Percentiles rank a stretch among this genome's conserved stretches.
Conservation (phyloP, 2,329 filamentous ascomycete genomes). For the Neoscytalidium dimidiatum region DNA sequence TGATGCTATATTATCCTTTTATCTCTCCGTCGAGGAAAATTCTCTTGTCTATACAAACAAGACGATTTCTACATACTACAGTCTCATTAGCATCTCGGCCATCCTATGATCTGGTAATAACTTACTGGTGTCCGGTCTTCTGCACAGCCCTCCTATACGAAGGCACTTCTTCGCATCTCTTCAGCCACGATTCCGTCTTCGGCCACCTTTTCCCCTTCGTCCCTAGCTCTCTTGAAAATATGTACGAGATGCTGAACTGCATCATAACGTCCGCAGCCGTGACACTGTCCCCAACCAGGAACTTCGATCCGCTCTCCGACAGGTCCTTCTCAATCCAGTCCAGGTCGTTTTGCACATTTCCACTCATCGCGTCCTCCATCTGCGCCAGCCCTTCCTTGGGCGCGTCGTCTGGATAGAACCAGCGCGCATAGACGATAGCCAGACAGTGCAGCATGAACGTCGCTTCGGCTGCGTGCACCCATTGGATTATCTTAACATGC, state of each 20-base stretch:
- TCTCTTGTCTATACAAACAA: too few relatives aligned
- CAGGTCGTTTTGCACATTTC: slow-evolving; percentile 49
- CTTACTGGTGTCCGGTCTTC: slow-evolving; percentile 39
- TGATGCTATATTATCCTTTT: too few relatives aligned
- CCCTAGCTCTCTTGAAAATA: slow-evolving; percentile 41
- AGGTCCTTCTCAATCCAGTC: slow-evolving; percentile 48
- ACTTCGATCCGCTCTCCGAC: slow-evolving; percentile 38
- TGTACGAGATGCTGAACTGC: slow-evolving; percentile 45
- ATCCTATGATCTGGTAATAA: background rate
- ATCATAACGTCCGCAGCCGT: slow-evolving; percentile 51
- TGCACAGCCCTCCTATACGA: slow-evolving; percentile 42
- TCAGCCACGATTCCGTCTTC: slow-evolving; percentile 38
- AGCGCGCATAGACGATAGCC: slow-evolving; percentile 47
- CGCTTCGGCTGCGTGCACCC: slow-evolving; percentile 51
- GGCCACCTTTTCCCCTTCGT: slow-evolving; percentile 37
- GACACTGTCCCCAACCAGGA: slow-evolving; percentile 44
- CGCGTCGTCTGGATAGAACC: slow-evolving; percentile 39
- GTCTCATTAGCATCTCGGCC: background rate
- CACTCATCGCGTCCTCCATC: slow-evolving; percentile 41
- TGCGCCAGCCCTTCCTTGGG: slow-evolving; percentile 32
- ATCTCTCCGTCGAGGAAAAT: too few relatives aligned
- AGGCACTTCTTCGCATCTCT: slow-evolving; percentile 37
- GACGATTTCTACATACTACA: background rate
- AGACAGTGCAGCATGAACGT: slow-evolving; percentile 49
- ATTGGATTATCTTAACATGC: slow-evolving; percentile 43